Evolutionary conservation across 176 grass and related monocot species (phyloP).

Genomic region (Avena atlantica): DNA sequence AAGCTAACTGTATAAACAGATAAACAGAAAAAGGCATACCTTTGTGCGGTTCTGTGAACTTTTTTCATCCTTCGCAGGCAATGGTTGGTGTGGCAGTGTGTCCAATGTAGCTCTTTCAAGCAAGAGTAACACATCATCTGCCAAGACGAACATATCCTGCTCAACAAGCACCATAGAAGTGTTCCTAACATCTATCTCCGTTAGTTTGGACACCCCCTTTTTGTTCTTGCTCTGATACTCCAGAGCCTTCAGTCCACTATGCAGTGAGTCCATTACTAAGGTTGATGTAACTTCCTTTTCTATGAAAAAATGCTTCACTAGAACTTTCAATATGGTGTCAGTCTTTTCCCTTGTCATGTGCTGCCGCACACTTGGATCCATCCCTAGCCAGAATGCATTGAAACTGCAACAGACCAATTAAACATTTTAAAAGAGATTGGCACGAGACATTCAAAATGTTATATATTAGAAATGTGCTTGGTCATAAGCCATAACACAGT

Average conservation of each 20-base stretch:
- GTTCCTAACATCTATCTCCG: slow-evolving; percentile 60
- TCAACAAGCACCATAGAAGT: slow-evolving; percentile 80
- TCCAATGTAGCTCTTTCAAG: slow-evolving; percentile 85
- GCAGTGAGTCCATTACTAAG: slow-evolving; percentile 85
- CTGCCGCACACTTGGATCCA: slow-evolving; percentile 60
- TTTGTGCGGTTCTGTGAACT: slow-evolving; percentile 74
- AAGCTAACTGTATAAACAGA: slow-evolving; percentile 9
- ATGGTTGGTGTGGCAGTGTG: slow-evolving; percentile 67
- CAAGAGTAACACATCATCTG: slow-evolving; percentile 81
- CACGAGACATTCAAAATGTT: neutral
- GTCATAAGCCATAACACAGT: slow-evolving; percentile 3
- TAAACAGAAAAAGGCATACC: slow-evolving; percentile 44
- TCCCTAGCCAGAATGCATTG: slow-evolving; percentile 71
- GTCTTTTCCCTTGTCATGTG: slow-evolving; percentile 81
- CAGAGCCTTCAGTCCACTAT: slow-evolving; percentile 75
- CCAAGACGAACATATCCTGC: slow-evolving; percentile 84
- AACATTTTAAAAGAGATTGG: slow-evolving; percentile 21
- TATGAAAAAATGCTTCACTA: slow-evolving; percentile 88
- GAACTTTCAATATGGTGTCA: slow-evolving; percentile 73
- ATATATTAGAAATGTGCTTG: neutral
- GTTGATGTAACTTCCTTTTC: slow-evolving; percentile 96
- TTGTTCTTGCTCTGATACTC: slow-evolving; percentile 76
- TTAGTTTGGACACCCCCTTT: slow-evolving; percentile 59
- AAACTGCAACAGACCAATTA: slow-evolving; percentile 59
- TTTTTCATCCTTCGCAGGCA: slow-evolving; percentile 89